These are phyloP conservation scores for Mycena filopes DNA, from an alignment of 768 basidiomycete genomes.

Conservation along the genomic window DNA sequence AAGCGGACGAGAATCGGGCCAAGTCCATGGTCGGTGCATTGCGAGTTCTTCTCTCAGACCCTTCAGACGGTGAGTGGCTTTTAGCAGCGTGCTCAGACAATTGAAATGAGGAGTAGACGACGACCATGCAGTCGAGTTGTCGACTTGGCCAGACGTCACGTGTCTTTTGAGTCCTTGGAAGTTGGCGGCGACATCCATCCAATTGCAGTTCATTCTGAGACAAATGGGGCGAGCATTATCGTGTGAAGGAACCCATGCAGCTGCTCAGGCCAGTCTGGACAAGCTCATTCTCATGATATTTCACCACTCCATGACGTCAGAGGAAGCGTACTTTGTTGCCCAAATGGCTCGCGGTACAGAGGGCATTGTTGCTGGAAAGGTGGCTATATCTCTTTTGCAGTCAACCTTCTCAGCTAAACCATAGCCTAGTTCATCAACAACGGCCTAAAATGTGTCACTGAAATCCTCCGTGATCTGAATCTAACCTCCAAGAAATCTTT, in stretches of 20 bases:
- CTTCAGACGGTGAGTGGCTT: constrained; percentile 60
- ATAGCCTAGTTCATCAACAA: constrained; percentile 76
- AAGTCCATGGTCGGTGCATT: constrained; percentile 76
- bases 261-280: constrained; percentile 72
- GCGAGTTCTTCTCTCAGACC: constrained; percentile 72
- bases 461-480: constrained; percentile 56
- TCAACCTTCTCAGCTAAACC: not conserved
- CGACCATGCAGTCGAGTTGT: constrained; percentile 58
- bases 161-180: constrained; percentile 86
- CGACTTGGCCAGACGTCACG: constrained; percentile 70
- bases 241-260: constrained; percentile 63
- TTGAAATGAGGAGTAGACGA: constrained; percentile 3
- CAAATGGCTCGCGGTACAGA: constrained; percentile 82
- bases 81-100: not conserved
- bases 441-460: constrained; percentile 72
- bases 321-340: constrained; percentile 87
- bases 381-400: constrained; percentile 38
- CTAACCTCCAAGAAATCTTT: constrained; percentile 42
- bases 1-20: constrained; percentile 60
- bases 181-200: constrained; percentile 82
- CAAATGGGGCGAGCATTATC: constrained; percentile 76
- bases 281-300: constrained; percentile 75
- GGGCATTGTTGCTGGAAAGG: constrained; percentile 74
- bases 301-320: constrained; percentile 76
- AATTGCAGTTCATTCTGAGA: constrained; percentile 79